phyloP scores from a whole-genome alignment of 2,329 filamentous ascomycete genomes.

The Clarireedia hainanense region DNA sequence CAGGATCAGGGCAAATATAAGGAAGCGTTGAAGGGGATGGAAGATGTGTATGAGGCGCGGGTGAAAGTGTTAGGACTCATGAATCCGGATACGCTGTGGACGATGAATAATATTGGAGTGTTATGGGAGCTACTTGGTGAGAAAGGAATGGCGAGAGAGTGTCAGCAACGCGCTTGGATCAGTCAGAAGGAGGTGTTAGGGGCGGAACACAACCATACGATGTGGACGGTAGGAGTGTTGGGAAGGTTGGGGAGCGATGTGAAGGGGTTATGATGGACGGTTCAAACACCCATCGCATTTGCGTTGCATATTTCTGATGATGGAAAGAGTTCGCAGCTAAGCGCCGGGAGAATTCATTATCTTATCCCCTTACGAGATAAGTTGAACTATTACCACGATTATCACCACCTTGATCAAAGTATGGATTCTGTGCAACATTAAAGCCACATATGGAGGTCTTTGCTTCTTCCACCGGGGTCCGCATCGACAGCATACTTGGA shows the following conservation, averaged over 20 bases:
- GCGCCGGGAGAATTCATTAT: too few relatives aligned
- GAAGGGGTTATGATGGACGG: neutral
- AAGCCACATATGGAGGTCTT: too few relatives aligned
- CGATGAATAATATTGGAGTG: constrained; percentile 4
- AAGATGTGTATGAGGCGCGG: neutral
- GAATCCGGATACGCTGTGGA: constrained; percentile 6
- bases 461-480: too few relatives aligned
- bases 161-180: neutral
- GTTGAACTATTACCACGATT: too few relatives aligned
- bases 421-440: too few relatives aligned
- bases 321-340: too few relatives aligned
- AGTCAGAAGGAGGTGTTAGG: neutral
- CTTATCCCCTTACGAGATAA: too few relatives aligned
- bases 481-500: too few relatives aligned
- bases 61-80: neutral
- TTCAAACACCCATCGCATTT: too few relatives aligned
- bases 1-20: neutral
- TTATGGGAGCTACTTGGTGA: neutral
- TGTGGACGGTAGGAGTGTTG: neutral
- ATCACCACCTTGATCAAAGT: too few relatives aligned
- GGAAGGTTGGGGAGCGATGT: neutral
- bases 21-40: constrained; percentile 2
- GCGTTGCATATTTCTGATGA: too few relatives aligned
- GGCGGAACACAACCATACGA: neutral
- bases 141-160: neutral